phyloP scores from a whole-genome alignment of 371 early-diverging fungal species.

The Apophysomyces variabilis region DNA sequence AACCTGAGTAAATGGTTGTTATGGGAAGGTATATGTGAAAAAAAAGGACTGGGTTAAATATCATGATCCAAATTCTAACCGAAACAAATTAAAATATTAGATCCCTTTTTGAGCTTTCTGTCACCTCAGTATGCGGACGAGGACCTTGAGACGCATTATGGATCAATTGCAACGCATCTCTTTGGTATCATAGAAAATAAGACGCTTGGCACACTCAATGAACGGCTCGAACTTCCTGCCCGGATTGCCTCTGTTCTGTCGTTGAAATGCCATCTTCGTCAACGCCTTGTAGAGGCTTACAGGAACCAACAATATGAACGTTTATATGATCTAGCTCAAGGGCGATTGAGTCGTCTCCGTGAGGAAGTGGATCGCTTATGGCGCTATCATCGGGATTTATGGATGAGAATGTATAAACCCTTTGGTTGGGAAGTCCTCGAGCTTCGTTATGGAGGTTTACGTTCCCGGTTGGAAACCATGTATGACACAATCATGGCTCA shows the following conservation, averaged over 20 bases:
- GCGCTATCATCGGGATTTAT: slow-evolving; percentile 78
- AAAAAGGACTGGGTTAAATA: neutral
- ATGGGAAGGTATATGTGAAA: slow-evolving; percentile 71
- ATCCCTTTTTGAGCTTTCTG: slow-evolving; percentile 77
- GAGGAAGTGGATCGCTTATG: slow-evolving; percentile 73
- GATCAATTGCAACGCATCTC: slow-evolving; percentile 52
- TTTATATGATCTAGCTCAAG: slow-evolving; percentile 50
- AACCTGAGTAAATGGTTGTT: slow-evolving; percentile 86
- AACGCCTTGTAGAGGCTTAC: slow-evolving; percentile 68
- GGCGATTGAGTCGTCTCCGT: slow-evolving; percentile 57
- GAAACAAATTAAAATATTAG: slow-evolving; percentile 35
- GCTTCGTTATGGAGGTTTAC: slow-evolving; percentile 80
- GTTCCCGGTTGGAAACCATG: slow-evolving; percentile 77
- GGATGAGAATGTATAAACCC: slow-evolving; percentile 80
- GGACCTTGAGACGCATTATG: slow-evolving; percentile 71
- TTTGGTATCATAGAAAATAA: slow-evolving; percentile 51
- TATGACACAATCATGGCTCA: slow-evolving; percentile 73
- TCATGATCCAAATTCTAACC: too few relatives aligned
- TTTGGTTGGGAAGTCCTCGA: slow-evolving; percentile 89
- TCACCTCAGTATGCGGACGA: slow-evolving; percentile 75
- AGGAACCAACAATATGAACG: slow-evolving; percentile 54
- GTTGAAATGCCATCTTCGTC: slow-evolving; percentile 73
- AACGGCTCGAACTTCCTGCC: slow-evolving; percentile 69
- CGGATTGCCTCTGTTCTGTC: slow-evolving; percentile 69
- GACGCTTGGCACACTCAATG: slow-evolving; percentile 49